phyloP scores from a whole-genome alignment of 1,139 yeast genomes.

The Kazachstania sp. region DNA sequence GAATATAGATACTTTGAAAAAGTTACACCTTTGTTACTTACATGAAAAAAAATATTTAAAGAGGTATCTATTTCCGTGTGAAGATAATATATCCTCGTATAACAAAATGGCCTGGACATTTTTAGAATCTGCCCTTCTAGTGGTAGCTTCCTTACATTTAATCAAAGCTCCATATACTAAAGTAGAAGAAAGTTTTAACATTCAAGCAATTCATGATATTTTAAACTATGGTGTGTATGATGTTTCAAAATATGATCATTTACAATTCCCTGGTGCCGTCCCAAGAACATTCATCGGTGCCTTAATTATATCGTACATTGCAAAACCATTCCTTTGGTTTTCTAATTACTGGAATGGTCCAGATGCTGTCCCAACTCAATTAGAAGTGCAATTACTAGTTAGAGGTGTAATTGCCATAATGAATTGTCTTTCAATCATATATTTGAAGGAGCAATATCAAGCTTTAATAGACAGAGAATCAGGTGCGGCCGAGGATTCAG shows the following conservation, averaged over 20 bases:
- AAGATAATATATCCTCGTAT: neutral
- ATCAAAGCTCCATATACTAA: slow-evolving; percentile 70
- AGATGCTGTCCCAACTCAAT: slow-evolving; percentile 27
- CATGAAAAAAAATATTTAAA: too few species aligned
- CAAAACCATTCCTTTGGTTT: slow-evolving; percentile 31
- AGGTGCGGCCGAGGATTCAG: slow-evolving; percentile 4
- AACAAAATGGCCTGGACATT: slow-evolving; percentile 19
- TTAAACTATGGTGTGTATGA: slow-evolving; percentile 51
- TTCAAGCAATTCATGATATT: slow-evolving; percentile 85
- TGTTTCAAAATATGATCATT: slow-evolving; percentile 56
- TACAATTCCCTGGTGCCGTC: slow-evolving; percentile 76
- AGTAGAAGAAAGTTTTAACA: slow-evolving; percentile 88
- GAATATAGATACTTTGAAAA: too few species aligned
- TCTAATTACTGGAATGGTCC: slow-evolving; percentile 10
- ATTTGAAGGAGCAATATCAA: slow-evolving; percentile 30
- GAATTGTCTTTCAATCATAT: slow-evolving; percentile 36
- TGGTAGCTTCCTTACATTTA: slow-evolving; percentile 39
- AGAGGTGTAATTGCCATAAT: slow-evolving; percentile 48
- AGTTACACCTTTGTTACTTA: too few species aligned
- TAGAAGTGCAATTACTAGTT: slow-evolving; percentile 41
- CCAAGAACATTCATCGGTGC: slow-evolving; percentile 82
- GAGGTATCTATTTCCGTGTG: too few species aligned
- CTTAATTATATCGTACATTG: slow-evolving; percentile 41
- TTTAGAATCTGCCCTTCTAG: slow-evolving; percentile 24
- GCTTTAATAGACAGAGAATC: slow-evolving; percentile 11